Evolutionary conservation across 345 rosid genomes (phyloP), one percentile per base, ranked within the genome.

Genomic region (Noccaea bulbosa): DNA sequence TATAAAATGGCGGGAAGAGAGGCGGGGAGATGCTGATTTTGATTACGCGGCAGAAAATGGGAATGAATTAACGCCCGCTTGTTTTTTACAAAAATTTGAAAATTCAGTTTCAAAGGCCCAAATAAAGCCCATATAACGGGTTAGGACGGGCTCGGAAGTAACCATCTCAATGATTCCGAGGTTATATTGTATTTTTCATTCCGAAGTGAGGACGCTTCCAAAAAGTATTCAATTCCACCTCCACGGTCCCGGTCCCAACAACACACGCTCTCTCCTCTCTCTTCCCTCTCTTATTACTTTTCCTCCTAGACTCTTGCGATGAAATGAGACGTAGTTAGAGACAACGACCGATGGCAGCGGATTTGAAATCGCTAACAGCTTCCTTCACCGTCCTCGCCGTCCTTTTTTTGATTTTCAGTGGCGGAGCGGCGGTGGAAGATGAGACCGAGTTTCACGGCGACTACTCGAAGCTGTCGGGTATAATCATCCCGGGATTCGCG

Each of bases 401-500:
- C 2, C 0, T 72, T 47, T 11, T 67, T 2, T 48, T 72, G 27
- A 17, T 77, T 47, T 39, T 0, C 46, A 37, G 65, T 41, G 65
- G 48, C 38, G 40, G 73, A 37, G 64, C 65, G 33, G 59, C 53
- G 34, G 70, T 37, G 24, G 69, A 52, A 43, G 70, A 76, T 53
- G 84, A 68, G 67, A 82, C 78, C 67, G 81, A 84, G 75, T 76
- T 83, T 51, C 63, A 43, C 69, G 87, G 88, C 33, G 84, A 86
- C 71, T 85, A 85, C 81, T 83, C 90, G 35, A 86, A 83, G 85
- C 73, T 91, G 8, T 94, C 99, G 8, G 99, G 99, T 72, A 87
- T 94, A 60, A 89, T 94, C 81, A 94, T 94, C 9, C 99, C 98
- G 8, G 99, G 97, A 47, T 94, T 94, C 75, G 99, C 99, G 27